A percentile compares a stretch with the other conserved stretches of the same genome.
These are phyloP conservation scores for Byssochlamys sp. DNA, from an alignment of 2,329 filamentous ascomycete species.

Conservation along the genomic window DNA sequence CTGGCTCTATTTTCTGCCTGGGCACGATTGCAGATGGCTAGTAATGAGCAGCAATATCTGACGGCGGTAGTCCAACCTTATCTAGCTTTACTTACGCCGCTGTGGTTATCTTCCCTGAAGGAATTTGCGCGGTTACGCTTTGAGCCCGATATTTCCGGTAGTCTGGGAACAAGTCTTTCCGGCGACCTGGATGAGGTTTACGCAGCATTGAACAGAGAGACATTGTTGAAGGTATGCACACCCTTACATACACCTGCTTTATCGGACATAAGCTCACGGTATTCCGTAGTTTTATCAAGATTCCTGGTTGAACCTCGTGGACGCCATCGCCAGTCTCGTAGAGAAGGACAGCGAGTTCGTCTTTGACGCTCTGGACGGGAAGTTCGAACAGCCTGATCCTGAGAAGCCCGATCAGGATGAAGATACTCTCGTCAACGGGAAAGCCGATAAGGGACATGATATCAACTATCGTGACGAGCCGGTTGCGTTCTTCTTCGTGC, in stretches of 20 bases:
- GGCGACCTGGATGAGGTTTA: conserved; percentile 89
- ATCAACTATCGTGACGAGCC: conserved; percentile 98
- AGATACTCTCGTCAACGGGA: conserved; percentile 9
- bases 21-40: conserved; percentile 93
- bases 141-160: conserved; percentile 93
- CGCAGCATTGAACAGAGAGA: conserved; percentile 86
- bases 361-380: conserved; percentile 90
- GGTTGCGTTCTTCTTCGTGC: conserved; percentile 95
- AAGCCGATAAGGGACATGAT: conserved; percentile 49
- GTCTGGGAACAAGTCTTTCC: conserved; percentile 68
- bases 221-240: conserved; percentile 57
- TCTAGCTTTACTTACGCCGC: conserved; percentile 75
- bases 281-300: conserved; percentile 73
- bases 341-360: conserved; percentile 97
- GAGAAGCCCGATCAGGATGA: conserved; percentile 16
- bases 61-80: conserved; percentile 81
- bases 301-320: conserved; percentile 89
- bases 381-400: conserved; percentile 38
- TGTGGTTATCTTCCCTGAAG: conserved; percentile 86
- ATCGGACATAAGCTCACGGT: background rate
- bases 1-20: conserved; percentile 94
- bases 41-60: conserved; percentile 80
- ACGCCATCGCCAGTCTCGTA: conserved; percentile 92
- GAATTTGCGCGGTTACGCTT: conserved; percentile 90
- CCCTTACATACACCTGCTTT: background rate